Evolutionary conservation across 345 rosid genomes (phyloP), one percentile per base, ranked within the genome.

Genomic region (Dimocarpus longan): DNA sequence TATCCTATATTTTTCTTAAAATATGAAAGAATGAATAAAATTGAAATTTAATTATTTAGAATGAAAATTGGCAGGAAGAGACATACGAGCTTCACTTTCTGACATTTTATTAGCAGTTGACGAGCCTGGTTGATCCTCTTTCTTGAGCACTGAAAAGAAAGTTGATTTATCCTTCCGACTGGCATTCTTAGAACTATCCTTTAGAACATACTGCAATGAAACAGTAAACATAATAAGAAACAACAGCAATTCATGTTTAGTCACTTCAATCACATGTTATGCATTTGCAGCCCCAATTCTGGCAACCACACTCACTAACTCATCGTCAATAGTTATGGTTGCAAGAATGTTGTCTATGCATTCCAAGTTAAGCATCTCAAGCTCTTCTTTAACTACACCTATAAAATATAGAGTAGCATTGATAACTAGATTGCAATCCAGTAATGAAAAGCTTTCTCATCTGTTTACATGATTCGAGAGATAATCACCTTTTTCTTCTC

Each of bases 401-500:
- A 54, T 54, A 54, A 9, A 6, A 60, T 60, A 60, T 22, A 60
- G 65, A 19, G 65, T 6, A 22, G 65, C 65, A 60, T 60, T 22
- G 28, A 60, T 60, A 6, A 22, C 22, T 0, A 60, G 22, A 19
- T 21, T 60, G 9, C 65, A 60, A 15, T 28, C 11, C 28, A 21
- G 65, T 8, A 60, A 10, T 60, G 16, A 60, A 19, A 60, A 8
- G 26, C 65, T 0, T 12, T 8, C 65, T 60, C 22, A 22, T 7
- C 26, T 60, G 12, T 54, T 54, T 54, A 54, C 18, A 74, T 74
- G n/a, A 65, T n/a, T 19, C 28, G 48, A 32, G 12, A 22, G 22
- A 54, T 13, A 70, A 65, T 52, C 52, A 91, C 92, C 95, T 88
- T 91, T 80, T 90, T 88, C 90, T 90, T 91, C 72, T 85, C 88